Evolutionary conservation across 2,329 filamentous ascomycete genomes (phyloP), one percentile per base, ranked within the genome.

Genomic region (Xylariales sp.): DNA sequence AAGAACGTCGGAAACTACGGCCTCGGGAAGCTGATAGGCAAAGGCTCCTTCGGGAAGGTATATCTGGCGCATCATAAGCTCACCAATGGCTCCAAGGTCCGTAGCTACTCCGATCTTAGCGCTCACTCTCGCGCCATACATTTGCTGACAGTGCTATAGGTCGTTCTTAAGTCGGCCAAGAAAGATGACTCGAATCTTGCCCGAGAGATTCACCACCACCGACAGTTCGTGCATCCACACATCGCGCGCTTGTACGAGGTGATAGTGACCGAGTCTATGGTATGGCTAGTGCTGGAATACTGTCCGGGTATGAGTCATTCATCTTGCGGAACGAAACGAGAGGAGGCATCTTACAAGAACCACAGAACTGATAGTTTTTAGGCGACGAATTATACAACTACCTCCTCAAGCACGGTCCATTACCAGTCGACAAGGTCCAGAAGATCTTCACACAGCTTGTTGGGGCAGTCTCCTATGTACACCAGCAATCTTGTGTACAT

Each of bases 361-460:
- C n/a, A n/a, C n/a, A n/a, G n/a, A n/a, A n/a, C n/a, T n/a, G n/a
- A n/a, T n/a, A n/a, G n/a, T n/a, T n/a, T 33, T 16, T 55, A 91
- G 89, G 93, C 46, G 93, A 97, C 65, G 93, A 98, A 66, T 74
- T 98, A 15, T 98, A 97, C 71, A 94, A 97, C 62, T 90, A 97
- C 64, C 81, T 98, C 46, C 80, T 96, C 50, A 77, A 85, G 47
- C 80, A 96, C 63, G 93, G 93, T 8, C 83, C 87, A 8, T 77
- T 98, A 31, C 81, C 89, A 5, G 79, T 86, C 41, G 75, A 84
- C 31, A 95, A 95, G 64, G 91, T 93, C 24, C 90, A 96, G 65
- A 93, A 86, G 68, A 95, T 94, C 38, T 98, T 98, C 62, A 84
- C 91, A 2, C 93, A 98, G 62, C 78, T 98, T 31, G 89, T 96